Evolutionary conservation across 2,329 filamentous ascomycete species (phyloP), one percentile per base, ranked within the genome.

Genomic region (Alternaria postmessia): DNA sequence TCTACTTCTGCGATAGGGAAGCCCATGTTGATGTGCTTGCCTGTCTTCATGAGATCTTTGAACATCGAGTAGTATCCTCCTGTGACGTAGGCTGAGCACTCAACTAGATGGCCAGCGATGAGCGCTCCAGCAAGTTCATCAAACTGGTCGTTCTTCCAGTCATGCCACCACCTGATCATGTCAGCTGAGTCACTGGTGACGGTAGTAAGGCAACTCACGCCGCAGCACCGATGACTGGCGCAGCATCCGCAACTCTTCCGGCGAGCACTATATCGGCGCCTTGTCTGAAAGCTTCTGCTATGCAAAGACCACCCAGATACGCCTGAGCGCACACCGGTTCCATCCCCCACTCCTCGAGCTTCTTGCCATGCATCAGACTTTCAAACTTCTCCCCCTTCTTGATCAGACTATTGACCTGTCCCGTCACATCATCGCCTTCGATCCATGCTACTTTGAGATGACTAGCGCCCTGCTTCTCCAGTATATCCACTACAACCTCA

Each of bases 121-220:
- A 81, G 73, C 0, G 80, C 72, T 26, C 59, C 61, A 7, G 68
- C 69, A 3, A 82, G 73, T 57, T 73, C 63, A 43, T 72, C 63
- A 26, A 70, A 67, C n/a, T 83, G 64, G 34, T 67, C 65, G 22
- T 63, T 78, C 0, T 65, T 62, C 86, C 85, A 88, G 9, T 78
- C 73, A 51, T 87, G 81, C 80, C 84, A 87, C 78, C 80, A 87
- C 46, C 81, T 81, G 0, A 2, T 62, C 61, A 78, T 64, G 48
- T 81, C 72, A 48, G 80, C 24, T 1, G 4, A 34, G n/a, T 4
- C 3, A 24, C 3, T 9, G 7, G 9, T 20, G 30, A 12, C 0
- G 62, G 6, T 9, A 22, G 77, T 5, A 3, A 1, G 71, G 16
- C 79, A 43, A 65, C 65, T 62, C 57, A 71, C 68, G 68, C 68